Base-by-base conservation (phyloP, 306 rosid species). In the Macrotyloma uniflorum region DNA sequence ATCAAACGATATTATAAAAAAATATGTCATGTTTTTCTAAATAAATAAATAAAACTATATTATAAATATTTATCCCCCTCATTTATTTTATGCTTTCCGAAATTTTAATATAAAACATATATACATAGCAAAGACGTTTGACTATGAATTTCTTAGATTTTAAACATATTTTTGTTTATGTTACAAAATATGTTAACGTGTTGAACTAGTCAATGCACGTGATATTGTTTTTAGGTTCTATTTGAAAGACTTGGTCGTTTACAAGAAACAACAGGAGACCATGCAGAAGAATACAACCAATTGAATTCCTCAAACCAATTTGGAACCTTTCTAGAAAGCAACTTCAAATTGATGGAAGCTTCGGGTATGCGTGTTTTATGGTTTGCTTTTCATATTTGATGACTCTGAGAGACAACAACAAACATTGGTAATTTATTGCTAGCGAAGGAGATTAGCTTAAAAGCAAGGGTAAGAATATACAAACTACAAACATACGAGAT, bases 141-240 rank as follows among this genome's bases (percentile, higher is more conserved):
- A 62, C 12, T 16, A 51, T 45, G 53, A 85, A 28, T 74, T 75
- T 73, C 83, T 14, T 62, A 19, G 51, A 40, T 14, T 57, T 53
- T 70, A 30, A 46, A 16, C 4, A 20, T 49, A 8, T 61, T 33
- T 59, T 62, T 15, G 50, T 45, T 75, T 61, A 32, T 47, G 45
- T 11, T 20, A 15, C 45, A 40, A 22, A 18, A 22, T 12, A 51
- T 40, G 58, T 7, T 22, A 64, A 24, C 53, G 19, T 22, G 70
- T 70, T 71, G 79, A 78, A 78, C 73, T n/a, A 66, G 89, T 83
- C 86, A 76, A 76, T 32, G 43, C 82, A 72, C 49, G 83, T 53
- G 83, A 72, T 69, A 2, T 23, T 57, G 20, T 54, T 55, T 43
- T 0, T 12, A 28, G 18, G 35, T 45, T 79, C 35, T 40, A 55